A percentile compares a stretch with the other conserved stretches of the same genome.
phyloP scores from a whole-genome alignment of 2,329 filamentous ascomycete genomes.

The Fusarium kyushuense region DNA sequence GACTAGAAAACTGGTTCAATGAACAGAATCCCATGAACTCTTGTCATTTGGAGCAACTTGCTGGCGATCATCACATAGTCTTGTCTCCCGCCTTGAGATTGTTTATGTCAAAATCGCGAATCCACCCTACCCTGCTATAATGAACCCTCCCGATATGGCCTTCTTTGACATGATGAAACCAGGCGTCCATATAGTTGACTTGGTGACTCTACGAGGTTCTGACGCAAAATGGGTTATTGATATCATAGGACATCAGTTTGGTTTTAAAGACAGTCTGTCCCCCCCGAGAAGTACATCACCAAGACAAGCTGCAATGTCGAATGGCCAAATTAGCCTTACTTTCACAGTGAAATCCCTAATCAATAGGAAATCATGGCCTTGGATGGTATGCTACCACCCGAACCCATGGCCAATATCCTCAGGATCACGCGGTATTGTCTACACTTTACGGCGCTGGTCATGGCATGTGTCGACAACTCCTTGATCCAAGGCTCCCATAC shows the following conservation, averaged over 20 bases:
- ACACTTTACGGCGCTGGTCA: constrained; percentile 25
- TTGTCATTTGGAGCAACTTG: too few relatives aligned
- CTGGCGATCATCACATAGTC: constrained; percentile 5
- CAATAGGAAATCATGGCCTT: constrained; percentile 11
- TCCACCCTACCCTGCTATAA: constrained; percentile 5
- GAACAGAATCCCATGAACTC: neutral
- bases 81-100: neutral
- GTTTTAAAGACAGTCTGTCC: constrained; percentile 29
- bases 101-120: constrained; percentile 5
- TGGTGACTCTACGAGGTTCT: neutral
- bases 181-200: constrained; percentile 4
- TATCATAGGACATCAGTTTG: constrained; percentile 29
- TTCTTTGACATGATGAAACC: neutral
- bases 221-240: constrained; percentile 34
- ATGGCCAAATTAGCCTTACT: neutral
- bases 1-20: constrained; percentile 16
- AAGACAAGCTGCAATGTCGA: constrained; percentile 6
- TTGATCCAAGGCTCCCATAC: constrained; percentile 24
- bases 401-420: constrained; percentile 7
- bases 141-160: constrained; percentile 7
- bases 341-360: constrained; percentile 21
- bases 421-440: constrained; percentile 19
- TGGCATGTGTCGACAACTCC: neutral
- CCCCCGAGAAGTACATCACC: constrained; percentile 19
- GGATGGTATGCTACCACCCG: neutral